Base-by-base conservation (phyloP, 306 rosid species). In the Rosa lucieae region DNA sequence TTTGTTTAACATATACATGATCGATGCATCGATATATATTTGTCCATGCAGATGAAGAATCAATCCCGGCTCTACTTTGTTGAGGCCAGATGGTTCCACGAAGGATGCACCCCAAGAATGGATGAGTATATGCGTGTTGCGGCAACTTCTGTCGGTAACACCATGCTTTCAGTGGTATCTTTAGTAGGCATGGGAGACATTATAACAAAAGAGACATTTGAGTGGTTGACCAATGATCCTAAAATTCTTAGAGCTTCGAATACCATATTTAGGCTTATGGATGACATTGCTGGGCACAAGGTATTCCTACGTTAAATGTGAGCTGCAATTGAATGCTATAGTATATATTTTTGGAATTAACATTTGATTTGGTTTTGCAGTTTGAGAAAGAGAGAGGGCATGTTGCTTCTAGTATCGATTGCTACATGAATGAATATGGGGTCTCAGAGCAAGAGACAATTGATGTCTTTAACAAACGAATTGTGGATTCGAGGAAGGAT, bases 191-290 rank as follows among this genome's bases (percentile, higher is more conserved):
- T 74, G 84, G 79, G 70, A 32, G 76, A 81, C n/a, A 23, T 20
- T 42, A 75, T 56, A 21, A 73, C 84, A 6, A 44, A 42, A 9
- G 83, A 83, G 15, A 51, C 29, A n/a, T 70, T 83, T 44, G 69
- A 83, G 67, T 83, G 86, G 86, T 5, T 68, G 14, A 17, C 1
- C 35, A 69, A 42, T 6, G 43, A 67, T 5, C 83, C 83, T 10
- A 79, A 49, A 46, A 48, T 68, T 59, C 35, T 83, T 37, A 32
- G 44, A 49, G 79, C 86, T 5, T 65, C 79, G 1, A 6, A 49
- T 23, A 26, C 10, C 72, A 66, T 83, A 23, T 6, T 55, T 8
- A 78, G 86, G 74, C 74, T 78, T 21, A 74, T 79, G 83, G 83
- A 79, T 37, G 83, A 83, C 71, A 35, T 83, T 10, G 77, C 32